Evolutionary conservation across 2,329 filamentous ascomycete species (phyloP).

Genomic region (Claviceps spartinae): DNA sequence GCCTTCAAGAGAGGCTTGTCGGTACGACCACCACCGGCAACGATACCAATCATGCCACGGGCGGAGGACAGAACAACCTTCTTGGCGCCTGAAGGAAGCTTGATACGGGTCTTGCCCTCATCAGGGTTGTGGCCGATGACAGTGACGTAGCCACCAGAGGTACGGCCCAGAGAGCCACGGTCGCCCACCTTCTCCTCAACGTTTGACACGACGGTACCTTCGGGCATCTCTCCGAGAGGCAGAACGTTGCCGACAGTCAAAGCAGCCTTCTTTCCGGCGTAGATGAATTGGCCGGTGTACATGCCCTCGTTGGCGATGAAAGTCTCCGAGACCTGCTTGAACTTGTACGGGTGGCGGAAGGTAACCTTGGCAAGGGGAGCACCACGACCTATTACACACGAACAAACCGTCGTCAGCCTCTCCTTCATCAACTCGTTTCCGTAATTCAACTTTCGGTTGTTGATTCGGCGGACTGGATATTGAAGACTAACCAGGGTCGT

Average conservation of each 20-base stretch:
- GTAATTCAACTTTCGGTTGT: not conserved
- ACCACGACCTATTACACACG: constrained; percentile 49
- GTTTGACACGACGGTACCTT: constrained; percentile 98
- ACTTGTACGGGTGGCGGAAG: constrained; percentile 97
- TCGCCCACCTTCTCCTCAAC: constrained; percentile 98
- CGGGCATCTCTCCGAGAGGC: constrained; percentile 83
- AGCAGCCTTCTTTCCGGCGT: constrained; percentile 96
- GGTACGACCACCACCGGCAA: constrained; percentile 97
- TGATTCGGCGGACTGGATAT: not conserved
- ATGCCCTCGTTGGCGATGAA: constrained; percentile 99
- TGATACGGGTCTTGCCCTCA: constrained; percentile 99
- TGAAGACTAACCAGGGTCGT: constrained; percentile 63
- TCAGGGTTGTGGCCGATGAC: constrained; percentile 96
- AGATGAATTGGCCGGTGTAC: constrained; percentile 99
- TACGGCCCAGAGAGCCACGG: constrained; percentile 90
- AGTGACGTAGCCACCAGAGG: constrained; percentile 98
- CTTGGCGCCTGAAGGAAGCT: constrained; percentile 98
- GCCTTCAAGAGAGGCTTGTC: constrained; percentile 99
- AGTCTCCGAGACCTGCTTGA: constrained; percentile 95
- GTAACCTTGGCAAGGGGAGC: constrained; percentile 91
- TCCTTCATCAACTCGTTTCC: not conserved
- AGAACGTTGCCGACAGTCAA: constrained; percentile 97
- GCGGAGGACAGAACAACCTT: constrained; percentile 89
- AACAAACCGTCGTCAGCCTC: constrained; percentile 14
- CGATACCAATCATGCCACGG: constrained; percentile 98